Conservation (phyloP, 306 rosid species). For the Rosa multiflora region DNA sequence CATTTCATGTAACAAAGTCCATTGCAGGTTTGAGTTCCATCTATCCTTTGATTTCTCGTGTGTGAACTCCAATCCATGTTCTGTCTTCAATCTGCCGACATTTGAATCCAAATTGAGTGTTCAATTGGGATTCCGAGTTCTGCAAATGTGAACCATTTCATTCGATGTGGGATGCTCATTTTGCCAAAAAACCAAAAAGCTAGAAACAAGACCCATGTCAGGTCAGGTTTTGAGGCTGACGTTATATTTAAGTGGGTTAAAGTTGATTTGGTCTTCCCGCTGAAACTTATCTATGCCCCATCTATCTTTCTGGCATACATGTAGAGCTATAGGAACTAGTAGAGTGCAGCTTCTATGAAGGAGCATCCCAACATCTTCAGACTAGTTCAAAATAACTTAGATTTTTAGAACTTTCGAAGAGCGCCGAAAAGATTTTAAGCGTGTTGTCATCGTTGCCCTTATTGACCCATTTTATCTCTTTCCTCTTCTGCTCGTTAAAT, state of each 20-base stretch:
- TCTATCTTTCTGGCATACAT: neutral
- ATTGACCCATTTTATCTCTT: constrained; percentile 7
- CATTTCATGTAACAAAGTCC: neutral
- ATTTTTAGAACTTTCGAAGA: constrained; percentile 10
- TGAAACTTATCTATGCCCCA: neutral
- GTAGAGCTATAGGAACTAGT: neutral
- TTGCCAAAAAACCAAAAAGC: neutral
- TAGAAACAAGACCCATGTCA: neutral
- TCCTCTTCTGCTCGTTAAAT: neutral
- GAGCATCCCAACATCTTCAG: constrained; percentile 3
- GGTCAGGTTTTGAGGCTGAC: constrained; percentile 1
- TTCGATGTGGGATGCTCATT: neutral
- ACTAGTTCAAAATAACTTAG: constrained; percentile 3
- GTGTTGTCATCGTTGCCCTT: constrained; percentile 26
- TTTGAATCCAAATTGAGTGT: neutral
- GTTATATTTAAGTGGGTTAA: neutral
- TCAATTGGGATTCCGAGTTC: neutral
- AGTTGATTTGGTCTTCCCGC: constrained; percentile 31
- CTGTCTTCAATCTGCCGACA: constrained; percentile 12
- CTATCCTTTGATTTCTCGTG: neutral
- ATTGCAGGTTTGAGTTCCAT: neutral
- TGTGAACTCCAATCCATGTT: neutral
- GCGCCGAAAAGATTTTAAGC: constrained; percentile 9
- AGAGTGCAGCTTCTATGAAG: constrained; percentile 23
- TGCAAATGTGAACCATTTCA: constrained; percentile 12